These are phyloP conservation scores for Globisporangium solare DNA, from an alignment of 352 stramenopile genomes.

Conservation along the genomic window DNA sequence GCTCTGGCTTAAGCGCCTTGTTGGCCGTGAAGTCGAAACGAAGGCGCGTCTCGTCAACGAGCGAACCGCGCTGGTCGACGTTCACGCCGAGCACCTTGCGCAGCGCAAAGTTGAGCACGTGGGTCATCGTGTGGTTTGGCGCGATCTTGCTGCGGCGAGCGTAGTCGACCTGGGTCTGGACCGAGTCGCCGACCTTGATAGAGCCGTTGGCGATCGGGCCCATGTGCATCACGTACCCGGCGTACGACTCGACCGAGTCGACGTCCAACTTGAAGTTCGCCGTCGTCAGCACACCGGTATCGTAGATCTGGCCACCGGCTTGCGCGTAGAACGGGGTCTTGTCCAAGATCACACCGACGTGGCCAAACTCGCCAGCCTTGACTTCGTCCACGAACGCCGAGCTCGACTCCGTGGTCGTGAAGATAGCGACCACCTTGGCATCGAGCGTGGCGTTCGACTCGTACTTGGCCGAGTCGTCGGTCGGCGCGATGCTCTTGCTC, in stretches of 20 bases:
- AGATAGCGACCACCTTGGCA: slow-evolving; percentile 91
- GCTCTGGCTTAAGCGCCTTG: slow-evolving; percentile 90
- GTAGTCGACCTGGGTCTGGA: slow-evolving; percentile 94
- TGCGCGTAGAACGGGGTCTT: slow-evolving; percentile 98
- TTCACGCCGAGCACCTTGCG: slow-evolving; percentile 92
- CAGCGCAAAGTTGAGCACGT: slow-evolving; percentile 98
- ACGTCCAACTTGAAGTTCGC: slow-evolving; percentile 62
- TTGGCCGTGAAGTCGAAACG: slow-evolving; percentile 99
- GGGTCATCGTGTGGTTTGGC: slow-evolving; percentile 99
- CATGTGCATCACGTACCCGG: slow-evolving; percentile 95
- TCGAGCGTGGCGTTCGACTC: slow-evolving; percentile 81
- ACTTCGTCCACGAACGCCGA: slow-evolving; percentile 79
- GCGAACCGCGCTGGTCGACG: slow-evolving; percentile 96
- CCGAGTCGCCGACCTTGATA: slow-evolving; percentile 82
- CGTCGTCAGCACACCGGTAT: slow-evolving; percentile 82
- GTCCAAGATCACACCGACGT: slow-evolving; percentile 96
- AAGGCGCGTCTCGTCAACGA: slow-evolving; percentile 96
- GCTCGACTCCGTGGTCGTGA: slow-evolving; percentile 88
- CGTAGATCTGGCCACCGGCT: slow-evolving; percentile 95
- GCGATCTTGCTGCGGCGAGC: slow-evolving; percentile 88
- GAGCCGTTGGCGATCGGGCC: slow-evolving; percentile 64
- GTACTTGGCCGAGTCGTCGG: slow-evolving; percentile 95
- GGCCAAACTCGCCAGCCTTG: slow-evolving; percentile 73
- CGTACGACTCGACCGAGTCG: slow-evolving; percentile 93
- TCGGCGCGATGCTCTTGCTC: slow-evolving; percentile 76